Base-by-base conservation (phyloP, 192 early-diverging fungal genomes). In the Rhizophagus clarus region DNA sequence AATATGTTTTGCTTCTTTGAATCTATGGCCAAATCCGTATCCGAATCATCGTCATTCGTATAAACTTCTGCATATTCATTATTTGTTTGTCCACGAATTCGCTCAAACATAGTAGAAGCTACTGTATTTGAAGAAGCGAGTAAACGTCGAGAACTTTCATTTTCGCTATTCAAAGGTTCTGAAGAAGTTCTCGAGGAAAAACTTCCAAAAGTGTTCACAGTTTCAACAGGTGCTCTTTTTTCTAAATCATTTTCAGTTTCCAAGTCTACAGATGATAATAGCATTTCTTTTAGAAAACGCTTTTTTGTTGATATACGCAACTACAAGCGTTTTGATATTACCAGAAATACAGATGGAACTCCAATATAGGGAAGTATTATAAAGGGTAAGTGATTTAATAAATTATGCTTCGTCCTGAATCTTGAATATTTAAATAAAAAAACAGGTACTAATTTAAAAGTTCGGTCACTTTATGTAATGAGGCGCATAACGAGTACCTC, bases 31-130 rank as follows among this genome's bases (percentile, higher is more conserved):
- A 26, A 60, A 4, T 63, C 75, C 7, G 14, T 8, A 60, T 74
- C 47, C 4, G 26, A 29, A n/a, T 74, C 72, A 0, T 74, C 49
- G 15, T 74, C 72, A 7, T 8, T 24, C 8, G 42, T 56, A 28
- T 51, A 24, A 51, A 56, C 72, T 31, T 74, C 72, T 1, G 60
- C 42, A 74, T 74, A 47, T 7, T 74, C 72, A 29, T 74, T 74
- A 32, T 47, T 74, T 17, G 11, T 10, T 29, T 29, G 47, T 49
- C 26, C 10, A 49, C 72, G 72, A 29, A 17, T 74, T 31, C 72
- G 47, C 29, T 51, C 72, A 12, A 56, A 20, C 20, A 74, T 20
- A 29, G 47, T 14, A 29, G 49, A 67, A 32, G 29, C 12, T 31
- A 67, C 24, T 28, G 28, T 67, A 28, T 31, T 29, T 67, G 64